phyloP scores from a whole-genome alignment of 2,329 filamentous ascomycete genomes.

The Pestalotiopsis sp. region DNA sequence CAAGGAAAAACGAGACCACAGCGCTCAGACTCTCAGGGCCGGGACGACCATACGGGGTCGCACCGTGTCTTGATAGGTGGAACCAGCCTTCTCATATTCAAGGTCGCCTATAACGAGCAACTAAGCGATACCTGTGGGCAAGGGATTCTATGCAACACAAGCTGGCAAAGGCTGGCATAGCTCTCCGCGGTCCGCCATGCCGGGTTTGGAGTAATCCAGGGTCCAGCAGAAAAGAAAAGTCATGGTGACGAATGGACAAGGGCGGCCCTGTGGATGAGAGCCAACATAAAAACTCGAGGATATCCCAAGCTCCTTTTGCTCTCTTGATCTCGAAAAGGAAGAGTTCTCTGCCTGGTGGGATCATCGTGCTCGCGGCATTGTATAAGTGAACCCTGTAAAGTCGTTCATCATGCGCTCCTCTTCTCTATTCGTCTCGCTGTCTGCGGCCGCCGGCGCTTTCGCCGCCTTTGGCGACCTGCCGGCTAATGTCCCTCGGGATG shows the following conservation, averaged over 20 bases:
- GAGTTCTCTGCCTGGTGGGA: background rate
- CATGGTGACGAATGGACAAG: conserved; percentile 1
- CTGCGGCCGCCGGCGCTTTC: conserved; percentile 24
- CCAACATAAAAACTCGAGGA: background rate
- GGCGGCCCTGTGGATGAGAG: background rate
- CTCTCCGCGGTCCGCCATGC: conserved; percentile 2
- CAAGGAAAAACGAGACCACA: background rate
- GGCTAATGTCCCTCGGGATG: conserved; percentile 33
- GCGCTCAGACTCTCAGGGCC: background rate
- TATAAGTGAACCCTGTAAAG: background rate
- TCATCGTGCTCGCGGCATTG: background rate
- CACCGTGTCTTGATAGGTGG: conserved; percentile 12
- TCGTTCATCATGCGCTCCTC: conserved; percentile 24
- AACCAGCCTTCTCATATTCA: background rate
- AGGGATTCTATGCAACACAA: background rate
- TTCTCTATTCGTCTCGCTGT: conserved; percentile 20
- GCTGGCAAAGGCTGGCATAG: background rate
- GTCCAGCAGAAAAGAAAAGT: background rate
- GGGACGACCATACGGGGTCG: background rate
- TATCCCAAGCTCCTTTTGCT: background rate
- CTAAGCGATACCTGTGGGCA: background rate
- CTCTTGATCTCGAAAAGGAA: background rate
- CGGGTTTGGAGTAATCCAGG: conserved; percentile 8
- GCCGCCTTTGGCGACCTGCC: conserved; percentile 28
- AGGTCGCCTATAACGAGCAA: background rate